These are phyloP conservation scores for Aspergillus kassunensis DNA, from an alignment of 495 filamentous ascomycete genomes.

Conservation along the genomic window DNA sequence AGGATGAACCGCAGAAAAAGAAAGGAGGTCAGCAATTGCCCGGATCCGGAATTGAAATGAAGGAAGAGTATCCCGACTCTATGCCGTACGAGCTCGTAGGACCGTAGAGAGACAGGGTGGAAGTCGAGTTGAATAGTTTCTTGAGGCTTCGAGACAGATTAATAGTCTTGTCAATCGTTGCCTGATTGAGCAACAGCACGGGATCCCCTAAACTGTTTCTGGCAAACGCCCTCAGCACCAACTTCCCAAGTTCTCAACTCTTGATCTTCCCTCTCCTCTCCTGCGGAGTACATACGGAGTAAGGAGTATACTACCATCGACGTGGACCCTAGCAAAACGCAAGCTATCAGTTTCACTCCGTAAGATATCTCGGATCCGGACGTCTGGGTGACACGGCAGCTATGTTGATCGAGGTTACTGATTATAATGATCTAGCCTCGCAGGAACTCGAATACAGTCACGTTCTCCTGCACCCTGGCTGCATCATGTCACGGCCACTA, in stretches of 20 bases:
- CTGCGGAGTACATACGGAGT: not conserved
- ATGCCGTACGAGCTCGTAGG: not conserved
- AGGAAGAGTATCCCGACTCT: not conserved
- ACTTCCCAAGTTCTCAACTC: not conserved
- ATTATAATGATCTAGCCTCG: conserved; percentile 10
- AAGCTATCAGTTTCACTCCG: not conserved
- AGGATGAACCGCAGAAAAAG: conserved; percentile 14
- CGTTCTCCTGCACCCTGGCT: conserved; percentile 12
- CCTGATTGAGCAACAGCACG: conserved; percentile 1
- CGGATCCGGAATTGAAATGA: not conserved
- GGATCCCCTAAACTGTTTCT: conserved; percentile 3
- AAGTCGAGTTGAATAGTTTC: conserved; percentile 4
- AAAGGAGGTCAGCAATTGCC: conserved; percentile 11
- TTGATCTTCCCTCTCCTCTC: not conserved
- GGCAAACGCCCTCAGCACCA: conserved; percentile 14
- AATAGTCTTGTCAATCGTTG: conserved; percentile 8
- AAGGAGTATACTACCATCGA: no score
- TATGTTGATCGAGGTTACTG: conserved; percentile 7
- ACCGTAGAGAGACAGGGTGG: not conserved
- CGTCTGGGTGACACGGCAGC: conserved; percentile 19
- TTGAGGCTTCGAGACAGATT: conserved; percentile 5
- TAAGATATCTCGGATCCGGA: conserved; percentile 2
- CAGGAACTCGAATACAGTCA: conserved; percentile 11
- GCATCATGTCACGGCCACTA: conserved; percentile 9
- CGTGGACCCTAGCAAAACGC: no score